Evolutionary conservation across 495 filamentous ascomycete genomes (phyloP).

Genomic region (Annulohypoxylon maeteangense): DNA sequence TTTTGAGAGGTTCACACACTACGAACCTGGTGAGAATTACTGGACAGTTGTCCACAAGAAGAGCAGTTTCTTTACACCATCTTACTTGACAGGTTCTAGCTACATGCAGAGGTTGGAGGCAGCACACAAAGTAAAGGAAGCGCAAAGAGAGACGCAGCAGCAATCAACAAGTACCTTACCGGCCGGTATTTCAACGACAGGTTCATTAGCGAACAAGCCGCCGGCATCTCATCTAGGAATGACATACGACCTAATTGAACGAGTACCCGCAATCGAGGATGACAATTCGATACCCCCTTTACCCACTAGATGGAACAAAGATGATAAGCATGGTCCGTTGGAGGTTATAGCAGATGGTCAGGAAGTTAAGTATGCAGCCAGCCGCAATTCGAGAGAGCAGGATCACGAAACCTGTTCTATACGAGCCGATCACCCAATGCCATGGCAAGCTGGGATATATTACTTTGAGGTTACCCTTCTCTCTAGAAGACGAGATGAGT

Average conservation of each 20-base stretch:
- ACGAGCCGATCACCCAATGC: slow-evolving; percentile 89
- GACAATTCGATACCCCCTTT: slow-evolving; percentile 72
- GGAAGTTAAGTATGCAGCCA: slow-evolving; percentile 75
- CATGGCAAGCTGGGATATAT: slow-evolving; percentile 91
- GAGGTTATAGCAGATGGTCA: slow-evolving; percentile 80
- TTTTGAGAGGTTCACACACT: slow-evolving; percentile 62
- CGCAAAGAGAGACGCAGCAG: slow-evolving; percentile 40
- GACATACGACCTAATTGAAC: slow-evolving; percentile 87
- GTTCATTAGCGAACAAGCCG: slow-evolving; percentile 48
- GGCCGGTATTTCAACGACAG: slow-evolving; percentile 23
- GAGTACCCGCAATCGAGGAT: slow-evolving; percentile 62
- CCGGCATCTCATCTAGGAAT: slow-evolving; percentile 77
- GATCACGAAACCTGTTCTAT: slow-evolving; percentile 89
- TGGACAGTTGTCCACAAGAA: slow-evolving; percentile 40
- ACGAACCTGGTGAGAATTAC: slow-evolving; percentile 42
- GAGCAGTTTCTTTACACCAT: slow-evolving; percentile 74
- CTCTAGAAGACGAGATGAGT: slow-evolving; percentile 89
- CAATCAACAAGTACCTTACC: slow-evolving; percentile 23
- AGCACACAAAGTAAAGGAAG: slow-evolving; percentile 70
- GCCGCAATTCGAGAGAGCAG: slow-evolving; percentile 50
- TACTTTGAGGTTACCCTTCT: slow-evolving; percentile 95
- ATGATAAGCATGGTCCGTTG: slow-evolving; percentile 76
- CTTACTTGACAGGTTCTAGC: slow-evolving; percentile 80
- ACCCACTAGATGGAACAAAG: slow-evolving; percentile 83
- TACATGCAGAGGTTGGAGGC: slow-evolving; percentile 80